Base-by-base conservation (phyloP, 306 rosid genomes). In the Hippophae rhamnoides region DNA sequence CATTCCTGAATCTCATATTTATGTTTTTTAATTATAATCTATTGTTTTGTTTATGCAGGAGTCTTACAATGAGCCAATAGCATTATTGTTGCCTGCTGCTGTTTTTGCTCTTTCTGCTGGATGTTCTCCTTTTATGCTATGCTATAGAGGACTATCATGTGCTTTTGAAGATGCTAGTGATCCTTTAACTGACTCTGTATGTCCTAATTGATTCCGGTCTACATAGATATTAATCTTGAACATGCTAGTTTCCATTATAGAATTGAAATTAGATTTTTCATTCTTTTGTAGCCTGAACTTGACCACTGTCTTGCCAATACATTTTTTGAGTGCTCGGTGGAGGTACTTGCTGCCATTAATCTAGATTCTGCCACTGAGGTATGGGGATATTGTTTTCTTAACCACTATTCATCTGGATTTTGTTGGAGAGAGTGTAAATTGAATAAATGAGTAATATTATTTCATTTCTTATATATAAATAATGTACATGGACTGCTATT, bases 21-120 rank as follows among this genome's bases (percentile, higher is more conserved):
- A 47, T 48, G 5, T 12, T 7, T 13, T 48, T 18, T 48, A 13
- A 48, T 48, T 48, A 6, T 5, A 48, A 3, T 6, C 18, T 48
- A 8, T 45, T 56, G 18, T 38, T 27, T 47, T 68, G 64, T 41
- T 56, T 54, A 47, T 68, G 74, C 75, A 90, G 97, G 97, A 74
- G 58, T 54, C 50, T 74, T 71, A 80, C 48, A 79, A 78, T 65
- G 87, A 83, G 77, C 78, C 43, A 60, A 69, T 79, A 70, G 74
- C 63, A 53, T 69, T 87, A 52, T 79, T 85, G 74, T 67, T 87
- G 62, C 95, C 96, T 43, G 70, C 89, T 74, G 89, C 96, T 70
- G 75, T 83, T 49, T 80, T 66, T 81, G 84, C 97, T 61, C 95
- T 90, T 70, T 90, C 89, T 72, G 70, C 76, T 56, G 95, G 96